Evolutionary conservation across 1,139 yeast species (phyloP).

Genomic region (Zhuliangozyma parablackwelliae): DNA sequence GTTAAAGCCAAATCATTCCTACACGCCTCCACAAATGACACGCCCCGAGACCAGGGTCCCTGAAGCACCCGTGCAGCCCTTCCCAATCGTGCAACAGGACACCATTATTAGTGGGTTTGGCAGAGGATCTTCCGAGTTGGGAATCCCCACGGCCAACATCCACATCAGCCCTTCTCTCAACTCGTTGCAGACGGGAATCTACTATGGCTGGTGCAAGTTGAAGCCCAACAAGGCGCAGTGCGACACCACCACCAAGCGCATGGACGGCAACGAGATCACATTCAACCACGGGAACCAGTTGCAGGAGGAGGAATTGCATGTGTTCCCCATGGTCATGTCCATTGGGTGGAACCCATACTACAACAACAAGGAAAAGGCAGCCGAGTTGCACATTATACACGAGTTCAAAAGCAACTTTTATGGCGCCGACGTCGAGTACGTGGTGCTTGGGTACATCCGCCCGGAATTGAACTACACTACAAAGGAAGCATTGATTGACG

Average conservation of each 20-base stretch:
- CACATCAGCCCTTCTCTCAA: slow-evolving; percentile 53
- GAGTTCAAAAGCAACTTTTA: slow-evolving; percentile 66
- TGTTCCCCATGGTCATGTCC: slow-evolving; percentile 88
- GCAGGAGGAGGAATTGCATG: slow-evolving; percentile 32
- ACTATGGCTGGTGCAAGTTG: slow-evolving; percentile 75
- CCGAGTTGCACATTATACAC: slow-evolving; percentile 84
- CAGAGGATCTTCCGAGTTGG: slow-evolving; percentile 88
- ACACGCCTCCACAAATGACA: slow-evolving; percentile 11
- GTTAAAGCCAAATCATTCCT: not conserved
- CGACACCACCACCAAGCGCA: slow-evolving; percentile 13
- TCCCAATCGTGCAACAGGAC: slow-evolving; percentile 56
- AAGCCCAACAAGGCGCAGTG: slow-evolving; percentile 5
- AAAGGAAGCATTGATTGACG: slow-evolving; percentile 79
- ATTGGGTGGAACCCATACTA: slow-evolving; percentile 96
- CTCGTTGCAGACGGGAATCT: slow-evolving; percentile 73
- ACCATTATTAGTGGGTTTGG: slow-evolving; percentile 86
- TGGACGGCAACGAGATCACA: slow-evolving; percentile 43
- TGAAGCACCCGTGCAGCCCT: slow-evolving; percentile 38
- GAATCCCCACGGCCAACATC: slow-evolving; percentile 93
- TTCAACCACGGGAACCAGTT: slow-evolving; percentile 62
- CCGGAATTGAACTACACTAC: slow-evolving; percentile 88
- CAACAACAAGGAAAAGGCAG: slow-evolving; percentile 71
- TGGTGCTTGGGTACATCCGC: slow-evolving; percentile 81
- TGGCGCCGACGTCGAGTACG: slow-evolving; percentile 70
- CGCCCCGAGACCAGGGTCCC: slow-evolving; percentile 40